Percentiles rank a stretch among this genome's conserved stretches.
phyloP scores from a whole-genome alignment of 2,329 filamentous ascomycete genomes.

The Akanthomyces lecanii region DNA sequence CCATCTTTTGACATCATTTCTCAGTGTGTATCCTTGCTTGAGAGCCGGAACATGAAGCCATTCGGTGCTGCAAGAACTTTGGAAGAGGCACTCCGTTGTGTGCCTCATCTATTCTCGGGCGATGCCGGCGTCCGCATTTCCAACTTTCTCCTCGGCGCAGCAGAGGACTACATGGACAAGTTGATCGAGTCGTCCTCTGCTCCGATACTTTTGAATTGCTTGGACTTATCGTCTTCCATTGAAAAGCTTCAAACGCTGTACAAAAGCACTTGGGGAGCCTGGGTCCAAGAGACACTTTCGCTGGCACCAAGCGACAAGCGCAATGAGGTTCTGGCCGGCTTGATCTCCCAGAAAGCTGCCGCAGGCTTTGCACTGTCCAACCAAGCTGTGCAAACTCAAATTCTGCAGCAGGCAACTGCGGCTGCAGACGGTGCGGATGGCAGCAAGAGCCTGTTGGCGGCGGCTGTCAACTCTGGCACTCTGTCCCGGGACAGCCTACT shows the following conservation, averaged over 20 bases:
- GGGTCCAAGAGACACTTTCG: conserved; percentile 40
- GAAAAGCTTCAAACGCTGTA: conserved; percentile 36
- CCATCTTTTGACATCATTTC: conserved; percentile 30
- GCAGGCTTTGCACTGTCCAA: conserved; percentile 36
- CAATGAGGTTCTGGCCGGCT: conserved; percentile 35
- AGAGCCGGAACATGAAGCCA: conserved; percentile 52
- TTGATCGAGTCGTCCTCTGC: conserved; percentile 67
- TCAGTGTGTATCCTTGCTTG: conserved; percentile 40
- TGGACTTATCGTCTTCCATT: conserved; percentile 52
- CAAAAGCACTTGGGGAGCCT: conserved; percentile 40
- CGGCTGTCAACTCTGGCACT: conserved; percentile 40
- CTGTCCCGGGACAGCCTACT: conserved; percentile 34
- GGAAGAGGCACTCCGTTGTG: conserved; percentile 34
- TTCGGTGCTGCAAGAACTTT: conserved; percentile 51
- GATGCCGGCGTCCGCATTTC: conserved; percentile 34
- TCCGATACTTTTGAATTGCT: conserved; percentile 58
- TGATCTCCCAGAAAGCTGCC: conserved; percentile 45
- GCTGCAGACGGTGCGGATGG: conserved; percentile 36
- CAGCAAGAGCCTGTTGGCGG: conserved; percentile 41
- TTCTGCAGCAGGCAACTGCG: conserved; percentile 39
- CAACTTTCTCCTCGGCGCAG: conserved; percentile 44
- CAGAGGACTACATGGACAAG: conserved; percentile 50
- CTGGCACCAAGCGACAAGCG: conserved; percentile 23
- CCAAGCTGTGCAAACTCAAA: conserved; percentile 42
- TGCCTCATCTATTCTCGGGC: conserved; percentile 39